These are phyloP conservation scores for Diaporthe amygdali DNA, from an alignment of 2,329 filamentous ascomycete species.

Conservation along the genomic window DNA sequence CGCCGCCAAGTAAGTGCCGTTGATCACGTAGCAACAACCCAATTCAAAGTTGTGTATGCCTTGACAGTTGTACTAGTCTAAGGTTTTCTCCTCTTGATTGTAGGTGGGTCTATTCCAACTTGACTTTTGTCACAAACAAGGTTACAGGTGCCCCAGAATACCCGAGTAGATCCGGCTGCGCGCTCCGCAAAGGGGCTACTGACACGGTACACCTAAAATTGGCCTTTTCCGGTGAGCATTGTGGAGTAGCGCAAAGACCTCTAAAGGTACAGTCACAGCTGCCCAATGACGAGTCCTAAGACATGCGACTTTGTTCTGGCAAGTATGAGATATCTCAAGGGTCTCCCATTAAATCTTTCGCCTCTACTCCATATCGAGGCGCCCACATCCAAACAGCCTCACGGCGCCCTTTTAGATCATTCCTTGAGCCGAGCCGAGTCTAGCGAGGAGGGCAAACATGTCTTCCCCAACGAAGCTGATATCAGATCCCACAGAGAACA, in stretches of 20 bases:
- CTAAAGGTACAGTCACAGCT: background rate
- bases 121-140: background rate
- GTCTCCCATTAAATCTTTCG: background rate
- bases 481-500: background rate
- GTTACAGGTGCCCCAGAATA: background rate
- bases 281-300: background rate
- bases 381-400: background rate
- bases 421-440: background rate
- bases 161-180: background rate
- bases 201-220: background rate
- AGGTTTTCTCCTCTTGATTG: background rate
- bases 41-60: background rate
- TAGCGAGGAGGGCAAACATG: background rate
- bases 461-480: background rate
- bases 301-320: background rate
- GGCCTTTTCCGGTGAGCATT: background rate
- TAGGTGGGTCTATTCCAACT: background rate
- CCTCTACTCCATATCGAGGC: background rate
- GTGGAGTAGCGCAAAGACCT: background rate
- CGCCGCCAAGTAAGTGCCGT: background rate
- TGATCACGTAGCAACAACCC: conserved; percentile 9
- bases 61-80: background rate
- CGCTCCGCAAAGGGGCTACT: background rate
- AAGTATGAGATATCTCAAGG: background rate
- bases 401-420: background rate